Base-by-base conservation (phyloP, 106 monocot genomes). In the Acorus calamus region DNA sequence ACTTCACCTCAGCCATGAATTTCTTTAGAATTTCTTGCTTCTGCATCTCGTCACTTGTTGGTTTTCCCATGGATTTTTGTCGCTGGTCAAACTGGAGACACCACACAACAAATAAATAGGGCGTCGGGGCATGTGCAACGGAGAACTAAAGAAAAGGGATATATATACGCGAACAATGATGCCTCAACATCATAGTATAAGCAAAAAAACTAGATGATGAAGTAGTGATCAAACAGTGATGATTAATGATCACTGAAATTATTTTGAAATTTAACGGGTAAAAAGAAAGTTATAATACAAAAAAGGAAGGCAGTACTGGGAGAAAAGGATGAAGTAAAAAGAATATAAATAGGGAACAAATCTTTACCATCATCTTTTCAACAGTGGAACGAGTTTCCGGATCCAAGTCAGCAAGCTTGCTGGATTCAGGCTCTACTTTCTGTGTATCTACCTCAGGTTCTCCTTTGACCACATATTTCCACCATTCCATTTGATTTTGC, bases 401-500 rank as follows among this genome's bases (percentile, higher is more conserved):
- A 73, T 98, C 96, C 76, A 98, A 72, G 75, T 98, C 96, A 70
- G 87, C 68, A 2, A 98, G 71, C 57, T 89, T 94, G 68, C 89
- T 94, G 71, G 71, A 77, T 71, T 84, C 96, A 50, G 96, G 96
- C 74, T 98, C 91, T 44, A 98, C 87, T 71, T 98, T 98, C 54
- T 87, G 87, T 0, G 91, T 98, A 67, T 98, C 85, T 63, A 98
- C 64, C 70, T 98, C 96, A 54, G 87, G 88, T 4, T 85, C 88
- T 53, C 96, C 96, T 70, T 87, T 92, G 12, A 82, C 65, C 13
- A 98, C 59, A 57, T 68, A 67, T 62, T 83, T 98, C 96, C 91
- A 91, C 91, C 96, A 98, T 47, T 96, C 91, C 96, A 96, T 91
- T 65, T 96, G 91, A 71, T 96, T 91, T 8, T 87, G 77, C 63